phyloP scores from a whole-genome alignment of 176 grass and related monocot genomes.

The Zizania latifolia region DNA sequence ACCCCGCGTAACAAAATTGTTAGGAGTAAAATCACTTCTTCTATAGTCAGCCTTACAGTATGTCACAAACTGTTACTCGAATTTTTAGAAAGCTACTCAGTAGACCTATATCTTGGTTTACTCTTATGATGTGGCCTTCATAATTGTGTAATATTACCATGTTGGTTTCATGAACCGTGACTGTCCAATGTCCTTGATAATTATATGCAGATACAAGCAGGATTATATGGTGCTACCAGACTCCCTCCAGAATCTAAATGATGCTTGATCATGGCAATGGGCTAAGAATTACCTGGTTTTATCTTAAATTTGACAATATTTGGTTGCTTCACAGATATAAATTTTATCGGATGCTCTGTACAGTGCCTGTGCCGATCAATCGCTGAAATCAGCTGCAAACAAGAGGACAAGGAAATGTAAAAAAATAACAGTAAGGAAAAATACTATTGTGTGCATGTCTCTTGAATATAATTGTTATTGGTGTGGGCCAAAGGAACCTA shows the following conservation, averaged over 20 bases:
- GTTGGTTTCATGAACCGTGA: not conserved
- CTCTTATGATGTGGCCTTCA: not conserved
- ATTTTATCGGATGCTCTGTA: conserved; percentile 96
- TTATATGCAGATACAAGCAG: not conserved
- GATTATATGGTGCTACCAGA: not conserved
- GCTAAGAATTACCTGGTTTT: conserved; percentile 61
- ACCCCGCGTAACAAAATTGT: too few species aligned
- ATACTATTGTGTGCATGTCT: too few species aligned
- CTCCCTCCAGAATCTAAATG: conserved; percentile 16
- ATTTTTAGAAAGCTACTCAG: not conserved
- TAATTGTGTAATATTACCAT: not conserved
- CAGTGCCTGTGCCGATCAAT: conserved; percentile 79
- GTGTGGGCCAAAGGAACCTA: not conserved
- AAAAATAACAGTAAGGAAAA: not conserved
- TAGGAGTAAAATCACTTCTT: not conserved
- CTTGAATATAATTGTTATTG: too few species aligned
- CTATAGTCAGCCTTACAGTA: not conserved
- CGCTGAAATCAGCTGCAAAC: conserved; percentile 78
- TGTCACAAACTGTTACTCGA: not conserved
- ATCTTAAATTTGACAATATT: conserved; percentile 96
- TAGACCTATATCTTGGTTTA: not conserved
- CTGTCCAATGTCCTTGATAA: not conserved
- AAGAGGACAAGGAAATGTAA: not conserved
- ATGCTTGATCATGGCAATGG: not conserved
- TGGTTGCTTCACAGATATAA: conserved; percentile 79